Evolutionary conservation across 129 eudicot genomes (phyloP), one percentile per base, ranked within the genome.

Genomic region (Erigeron canadensis): DNA sequence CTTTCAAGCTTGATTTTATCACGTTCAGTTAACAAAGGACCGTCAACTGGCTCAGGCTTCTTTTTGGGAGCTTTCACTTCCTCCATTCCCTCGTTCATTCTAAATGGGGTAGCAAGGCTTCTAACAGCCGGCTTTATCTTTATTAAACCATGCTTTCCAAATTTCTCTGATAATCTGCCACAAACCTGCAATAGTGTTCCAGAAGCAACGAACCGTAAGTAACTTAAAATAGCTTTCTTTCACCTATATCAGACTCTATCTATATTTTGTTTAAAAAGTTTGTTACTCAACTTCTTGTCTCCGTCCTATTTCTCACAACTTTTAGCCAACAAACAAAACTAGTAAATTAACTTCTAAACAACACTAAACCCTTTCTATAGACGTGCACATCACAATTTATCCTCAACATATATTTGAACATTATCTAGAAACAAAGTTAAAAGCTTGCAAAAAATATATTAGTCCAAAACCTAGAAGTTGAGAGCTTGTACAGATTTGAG

Each of bases 31-130:
- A 94, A 84, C 63, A 94, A 47, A 51, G 97, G 97, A 67, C 99
- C 99, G 38, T 94, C 99, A 51, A 86, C 78, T 28, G 87, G 89
- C 76, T 94, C 99, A 55, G 95, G 88, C 79, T 90, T 90, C 91
- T 84, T 94, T 82, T 87, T 94, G 10, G 85, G 84, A 69, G 83
- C 91, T 79, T 67, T 84, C 69, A 69, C 89, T 75, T 94, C 97
- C 74, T 94, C 99, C 99, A 94, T 90, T 63, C 97, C 97, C 69
- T 94, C 99, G 74, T 56, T 80, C 99, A 94, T 94, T 77, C 99
- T 87, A 81, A 94, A 66, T 54, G 99, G 99, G 43, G 89, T 81
- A 63, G 84, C 83, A 28, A 94, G 94, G 66, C 99, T 94, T 84
- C 99, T 90, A 67, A 94, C 94, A 12, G 96, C 70, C n/a, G 99